Percentiles rank a stretch among this genome's conserved stretches.
These are phyloP conservation scores for Fusarium sp. DNA, from an alignment of 2,329 filamentous ascomycete genomes.

Conservation along the genomic window DNA sequence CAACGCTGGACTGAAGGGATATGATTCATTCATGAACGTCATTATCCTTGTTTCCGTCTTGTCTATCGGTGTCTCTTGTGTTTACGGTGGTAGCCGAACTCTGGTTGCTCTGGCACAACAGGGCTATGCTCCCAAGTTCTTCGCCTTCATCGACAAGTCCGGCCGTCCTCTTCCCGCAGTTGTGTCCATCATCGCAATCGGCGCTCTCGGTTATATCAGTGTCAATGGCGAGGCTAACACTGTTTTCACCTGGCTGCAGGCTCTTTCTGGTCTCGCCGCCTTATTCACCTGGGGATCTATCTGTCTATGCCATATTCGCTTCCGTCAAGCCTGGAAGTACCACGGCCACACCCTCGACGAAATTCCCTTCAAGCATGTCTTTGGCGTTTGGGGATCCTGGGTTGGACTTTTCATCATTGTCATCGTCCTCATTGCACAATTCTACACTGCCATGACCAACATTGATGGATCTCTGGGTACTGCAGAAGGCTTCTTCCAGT, in stretches of 20 bases:
- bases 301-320: constrained; percentile 76
- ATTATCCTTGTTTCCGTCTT: constrained; percentile 70
- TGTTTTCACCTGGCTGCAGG: constrained; percentile 75
- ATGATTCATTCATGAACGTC: constrained; percentile 69
- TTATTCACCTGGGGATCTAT: constrained; percentile 79
- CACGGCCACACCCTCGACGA: constrained; percentile 74
- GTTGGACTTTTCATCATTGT: constrained; percentile 70
- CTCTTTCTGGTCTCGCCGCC: constrained; percentile 72
- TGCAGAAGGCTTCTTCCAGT: constrained; percentile 64
- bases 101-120: constrained; percentile 70
- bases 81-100: constrained; percentile 71
- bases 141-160: constrained; percentile 68
- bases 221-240: constrained; percentile 58
- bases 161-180: constrained; percentile 68
- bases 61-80: constrained; percentile 69
- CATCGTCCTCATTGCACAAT: constrained; percentile 68
- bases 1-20: constrained; percentile 64
- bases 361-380: constrained; percentile 72
- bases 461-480: constrained; percentile 45
- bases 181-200: constrained; percentile 60
- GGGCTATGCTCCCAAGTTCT: constrained; percentile 67
- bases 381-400: constrained; percentile 73
- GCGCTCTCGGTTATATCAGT: constrained; percentile 63
- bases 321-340: constrained; percentile 72
- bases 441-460: constrained; percentile 61